Base-by-base conservation (phyloP, 768 basidiomycete genomes). In the Lactarius psammicola region DNA sequence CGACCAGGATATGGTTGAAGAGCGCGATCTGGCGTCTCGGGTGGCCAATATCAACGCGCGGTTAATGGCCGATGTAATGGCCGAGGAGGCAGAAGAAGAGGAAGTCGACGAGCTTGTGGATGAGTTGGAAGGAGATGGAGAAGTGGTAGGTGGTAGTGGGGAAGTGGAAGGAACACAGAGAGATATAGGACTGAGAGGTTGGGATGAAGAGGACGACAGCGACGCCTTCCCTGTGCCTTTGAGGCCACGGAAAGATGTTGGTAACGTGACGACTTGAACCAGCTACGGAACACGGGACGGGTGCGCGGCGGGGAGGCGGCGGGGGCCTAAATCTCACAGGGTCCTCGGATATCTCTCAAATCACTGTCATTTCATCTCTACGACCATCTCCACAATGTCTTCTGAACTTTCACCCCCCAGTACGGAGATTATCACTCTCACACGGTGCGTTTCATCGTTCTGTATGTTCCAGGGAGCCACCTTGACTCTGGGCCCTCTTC, bases 351-450 rank as follows among this genome's bases (percentile, higher is more conserved):
- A 54, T 46, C 66, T 42, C 66, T 67, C 61, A 46, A 42, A 59
- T 58, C 34, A 56, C 58, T 11, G 40, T 59, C 49, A 34, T 63
- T 61, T 65, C 62, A 56, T 56, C 54, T 31, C 60, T 49, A 54
- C 64, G 59, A 59, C 56, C 56, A 57, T 28, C 49, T 26, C 38
- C 46, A 68, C 60, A 64, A 74, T 73, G 71, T 70, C 72, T 51
- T 71, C 74, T 68, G 72, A 84, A 72, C 87, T 90, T 73, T 88
- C 92, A 71, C 75, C 82, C 63, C 92, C 92, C 68, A 87, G 80
- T 79, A 90, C 90, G 51, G 94, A 97, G 75, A 80, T 97, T 71
- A 91, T 96, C 78, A 97, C 95, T 57, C 85, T 97, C 73, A 97
- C 95, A 67, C 85, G 94, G 93, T 94, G 74, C 44, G 85, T 70